Evolutionary conservation across 1,139 yeast species (phyloP), one percentile per base, ranked within the genome.

Genomic region (Meyerozyma carpophila): DNA sequence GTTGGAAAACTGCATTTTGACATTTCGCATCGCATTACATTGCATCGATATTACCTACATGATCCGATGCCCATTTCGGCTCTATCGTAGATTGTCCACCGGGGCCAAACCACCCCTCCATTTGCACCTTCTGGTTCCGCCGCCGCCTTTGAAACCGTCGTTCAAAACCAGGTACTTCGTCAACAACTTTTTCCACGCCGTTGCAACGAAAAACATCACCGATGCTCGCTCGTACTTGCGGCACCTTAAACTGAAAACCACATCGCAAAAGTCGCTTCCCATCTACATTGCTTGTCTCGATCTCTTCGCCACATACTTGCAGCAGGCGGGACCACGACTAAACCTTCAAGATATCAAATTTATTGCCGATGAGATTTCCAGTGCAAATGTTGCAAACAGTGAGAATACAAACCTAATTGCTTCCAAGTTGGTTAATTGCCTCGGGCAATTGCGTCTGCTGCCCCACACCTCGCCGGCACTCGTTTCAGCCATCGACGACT

Each of bases 301-400:
- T 11, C 11, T 37, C 11, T 26, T 37, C 31, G 25, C n/a, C 21
- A 14, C 39, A 9, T 11, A 26, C 18, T 13, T 24, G 8, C 39
- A 24, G 28, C 24, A 10, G 13, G 20, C 11, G 11, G 18, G 18
- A 11, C 10, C 21, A 3, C 13, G 18, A 18, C 24, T 36, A 18
- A 24, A 24, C 20, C 18, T 37, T 8, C 52, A 50, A 40, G 48
- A 50, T 34, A 32, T 54, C 11, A 55, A 51, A 42, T 40, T 46
- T 1, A 41, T 52, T 26, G 42, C 52, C 13, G 59, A 52, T 32
- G 51, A 45, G 8, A 11, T 24, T n/a, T 14, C 16, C 20, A 16
- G 18, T 13, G 49, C 41, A 32, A 42, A 36, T 21, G 37, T 18
- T 14, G 37, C 32, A 28, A 29, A 39, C 9, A 16, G 21, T 3